phyloP scores from a whole-genome alignment of 257 asterid species.

The Galeopsis tetrahit region DNA sequence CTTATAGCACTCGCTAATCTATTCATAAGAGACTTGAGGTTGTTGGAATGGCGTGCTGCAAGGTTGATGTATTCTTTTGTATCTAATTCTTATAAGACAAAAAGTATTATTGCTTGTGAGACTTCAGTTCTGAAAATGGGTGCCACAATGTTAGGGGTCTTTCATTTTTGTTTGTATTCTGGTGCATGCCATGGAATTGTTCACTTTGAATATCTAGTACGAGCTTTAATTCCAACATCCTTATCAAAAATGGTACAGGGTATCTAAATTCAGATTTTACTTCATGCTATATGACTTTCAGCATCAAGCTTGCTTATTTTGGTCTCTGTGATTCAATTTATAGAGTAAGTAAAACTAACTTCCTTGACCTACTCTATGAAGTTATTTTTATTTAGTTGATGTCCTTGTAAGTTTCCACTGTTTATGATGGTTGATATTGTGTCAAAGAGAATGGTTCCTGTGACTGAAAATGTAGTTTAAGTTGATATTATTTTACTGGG shows the following conservation, averaged over 20 bases:
- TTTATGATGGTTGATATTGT: slow-evolving; percentile 22
- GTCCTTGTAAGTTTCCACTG: neutral
- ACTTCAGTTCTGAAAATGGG: slow-evolving; percentile 12
- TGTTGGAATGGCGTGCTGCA: slow-evolving; percentile 2
- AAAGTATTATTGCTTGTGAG: neutral
- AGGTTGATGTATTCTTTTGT: slow-evolving; percentile 6
- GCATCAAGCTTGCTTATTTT: slow-evolving; percentile 17
- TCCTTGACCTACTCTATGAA: slow-evolving; percentile 15
- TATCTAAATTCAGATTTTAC: slow-evolving; percentile 8
- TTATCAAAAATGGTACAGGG: neutral
- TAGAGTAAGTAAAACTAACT: slow-evolving; percentile 18
- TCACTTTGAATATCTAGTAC: slow-evolving; percentile 4
- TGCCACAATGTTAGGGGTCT: neutral
- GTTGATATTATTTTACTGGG: slow-evolving; percentile 19
- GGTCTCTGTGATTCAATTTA: slow-evolving; percentile 9
- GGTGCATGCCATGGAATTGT: slow-evolving; percentile 24
- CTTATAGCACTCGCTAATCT: slow-evolving; percentile 5
- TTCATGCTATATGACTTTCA: slow-evolving; percentile 7
- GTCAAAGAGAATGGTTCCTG: slow-evolving; percentile 23
- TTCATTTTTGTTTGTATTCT: neutral
- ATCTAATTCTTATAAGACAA: slow-evolving; percentile 1
- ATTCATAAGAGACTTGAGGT: neutral
- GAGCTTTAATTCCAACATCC: slow-evolving; percentile 20
- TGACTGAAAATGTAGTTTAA: slow-evolving; percentile 15
- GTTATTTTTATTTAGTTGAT: slow-evolving; percentile 1